Evolutionary conservation across 139 green algal species (phyloP), one percentile per base, ranked within the genome.

Genomic region (Nannochloris sp.): DNA sequence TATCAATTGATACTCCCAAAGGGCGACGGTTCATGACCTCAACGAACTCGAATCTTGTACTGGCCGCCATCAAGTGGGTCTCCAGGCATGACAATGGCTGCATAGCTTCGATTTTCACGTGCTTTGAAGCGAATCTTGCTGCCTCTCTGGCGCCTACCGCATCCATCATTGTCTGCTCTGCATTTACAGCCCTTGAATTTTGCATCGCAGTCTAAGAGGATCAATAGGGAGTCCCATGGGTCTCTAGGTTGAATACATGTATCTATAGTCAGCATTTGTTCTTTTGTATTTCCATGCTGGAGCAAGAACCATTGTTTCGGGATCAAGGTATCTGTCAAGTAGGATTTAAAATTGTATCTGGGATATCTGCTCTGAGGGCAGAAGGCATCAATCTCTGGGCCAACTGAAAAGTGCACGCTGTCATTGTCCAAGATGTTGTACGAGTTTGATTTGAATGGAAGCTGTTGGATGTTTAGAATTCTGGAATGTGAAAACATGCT

Each of bases 21-120:
- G 46, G 46, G 46, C n/a, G 46, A 53, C 46, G 46, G 46, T 53
- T 53, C 11, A 28, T 53, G 46, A 53, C 10, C 12, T 65, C 46
- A 20, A 23, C 16, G 17, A 53, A 53, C 46, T 28, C n/a, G 16
- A 28, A 53, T 53, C 46, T 12, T 53, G n/a, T 28, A 53, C n/a
- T 53, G 17, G 6, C 46, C 46, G 6, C 46, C 46, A 28, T 11
- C 46, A 53, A 53, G 3, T 23, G 46, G 46, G 20, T 53, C 46
- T 53, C 17, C n/a, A 9, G 46, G 46, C 46, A 53, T 53, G 17
- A 53, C 46, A 28, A 53, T 53, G 46, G 46, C 46, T 53, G n/a
- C n/a, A 23, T 53, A 53, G 17, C 20, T 20, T 23, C n/a, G 16
- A 53, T 20, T 13, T 6, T 2, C n/a, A 23, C 0, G 16, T 20